Conservation (phyloP, 345 rosid species). For the Hibiscus syriacus region DNA sequence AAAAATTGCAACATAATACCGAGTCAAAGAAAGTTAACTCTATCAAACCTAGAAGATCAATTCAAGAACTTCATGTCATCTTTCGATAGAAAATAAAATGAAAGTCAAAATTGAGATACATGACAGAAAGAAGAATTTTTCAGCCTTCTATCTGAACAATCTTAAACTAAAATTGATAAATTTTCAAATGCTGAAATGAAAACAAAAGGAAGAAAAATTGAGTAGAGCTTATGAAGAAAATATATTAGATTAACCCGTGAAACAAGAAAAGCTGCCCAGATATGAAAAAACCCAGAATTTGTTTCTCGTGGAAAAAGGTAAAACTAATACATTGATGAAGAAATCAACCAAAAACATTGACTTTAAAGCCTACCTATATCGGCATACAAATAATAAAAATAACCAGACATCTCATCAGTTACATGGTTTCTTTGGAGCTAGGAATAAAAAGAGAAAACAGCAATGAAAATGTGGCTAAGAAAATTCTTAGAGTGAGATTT, state of each 20-base stretch:
- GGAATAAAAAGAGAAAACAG: background rate
- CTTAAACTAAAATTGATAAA: background rate
- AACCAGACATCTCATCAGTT: slow-evolving; percentile 10
- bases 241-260: background rate
- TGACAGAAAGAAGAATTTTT: background rate
- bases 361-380: background rate
- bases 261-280: background rate
- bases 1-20: background rate
- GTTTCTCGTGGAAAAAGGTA: background rate
- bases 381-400: background rate
- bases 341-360: background rate
- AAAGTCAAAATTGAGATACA: slow-evolving; percentile 16
- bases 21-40: slow-evolving; percentile 10
- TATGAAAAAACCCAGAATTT: background rate
- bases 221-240: background rate
- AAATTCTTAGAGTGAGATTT: slow-evolving; percentile 11
- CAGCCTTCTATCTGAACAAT: slow-evolving; percentile 11
- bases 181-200: background rate
- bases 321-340: slow-evolving; percentile 5
- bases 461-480: background rate
- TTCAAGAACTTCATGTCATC: background rate
- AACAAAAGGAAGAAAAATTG: background rate
- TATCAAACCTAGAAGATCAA: slow-evolving; percentile 12
- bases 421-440: slow-evolving; percentile 8
- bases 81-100: background rate